Conservation (phyloP, 2,329 filamentous ascomycete genomes). For the Monosporascus sp. region DNA sequence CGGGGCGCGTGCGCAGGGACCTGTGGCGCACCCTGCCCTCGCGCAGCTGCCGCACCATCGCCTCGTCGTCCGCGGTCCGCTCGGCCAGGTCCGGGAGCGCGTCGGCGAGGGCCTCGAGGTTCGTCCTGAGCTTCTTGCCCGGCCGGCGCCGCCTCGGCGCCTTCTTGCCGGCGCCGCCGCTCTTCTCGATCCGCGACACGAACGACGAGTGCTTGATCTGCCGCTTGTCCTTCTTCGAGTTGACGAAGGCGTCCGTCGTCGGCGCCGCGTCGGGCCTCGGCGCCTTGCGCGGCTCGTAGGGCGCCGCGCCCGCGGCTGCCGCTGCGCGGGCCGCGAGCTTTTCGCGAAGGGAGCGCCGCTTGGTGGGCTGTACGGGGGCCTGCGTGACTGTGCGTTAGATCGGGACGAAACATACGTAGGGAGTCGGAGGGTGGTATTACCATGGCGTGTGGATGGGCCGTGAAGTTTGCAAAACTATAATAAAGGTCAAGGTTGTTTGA, state of each 20-base stretch:
- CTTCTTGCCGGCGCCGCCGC: constrained; percentile 33
- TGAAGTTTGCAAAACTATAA: neutral
- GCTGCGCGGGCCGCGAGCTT: constrained; percentile 50
- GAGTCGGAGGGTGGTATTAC: neutral
- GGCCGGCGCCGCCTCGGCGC: constrained; percentile 61
- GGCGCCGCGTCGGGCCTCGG: constrained; percentile 48
- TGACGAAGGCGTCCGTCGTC: constrained; percentile 50
- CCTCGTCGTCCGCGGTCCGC: constrained; percentile 41
- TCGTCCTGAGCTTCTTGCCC: constrained; percentile 72
- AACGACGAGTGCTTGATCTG: constrained; percentile 77
- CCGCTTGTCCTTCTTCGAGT: constrained; percentile 78
- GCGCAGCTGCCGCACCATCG: constrained; percentile 29
- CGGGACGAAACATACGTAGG: neutral
- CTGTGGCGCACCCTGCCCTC: constrained; percentile 66
- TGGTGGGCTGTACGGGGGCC: constrained; percentile 42
- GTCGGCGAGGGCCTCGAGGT: constrained; percentile 70
- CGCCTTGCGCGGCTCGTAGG: constrained; percentile 46
- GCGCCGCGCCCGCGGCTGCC: constrained; percentile 43
- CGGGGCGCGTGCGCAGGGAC: constrained; percentile 69
- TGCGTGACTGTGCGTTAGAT: constrained; percentile 13
- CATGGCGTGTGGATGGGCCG: neutral
- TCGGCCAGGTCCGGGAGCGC: constrained; percentile 64
- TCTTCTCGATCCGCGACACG: constrained; percentile 68
- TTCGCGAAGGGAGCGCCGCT: constrained; percentile 51
- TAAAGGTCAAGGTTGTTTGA: too few species aligned